A percentile compares a stretch with the other conserved stretches of the same genome.
Conservation (phyloP, 768 basidiomycete species). For the Crepidotus variabilis region DNA sequence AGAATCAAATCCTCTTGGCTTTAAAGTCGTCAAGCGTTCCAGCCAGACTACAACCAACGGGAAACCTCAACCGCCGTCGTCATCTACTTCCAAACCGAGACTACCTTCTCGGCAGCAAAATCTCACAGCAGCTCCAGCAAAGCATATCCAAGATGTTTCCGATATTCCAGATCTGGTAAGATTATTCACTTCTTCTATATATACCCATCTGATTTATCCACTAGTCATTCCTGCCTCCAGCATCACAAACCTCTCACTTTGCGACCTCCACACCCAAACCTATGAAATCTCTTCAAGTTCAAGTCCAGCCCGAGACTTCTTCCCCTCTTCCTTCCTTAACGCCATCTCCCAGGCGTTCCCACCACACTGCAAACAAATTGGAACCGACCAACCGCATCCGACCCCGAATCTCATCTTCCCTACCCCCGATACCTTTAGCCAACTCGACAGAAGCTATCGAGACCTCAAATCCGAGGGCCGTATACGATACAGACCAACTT, state of each 20-base stretch:
- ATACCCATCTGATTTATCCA: neutral
- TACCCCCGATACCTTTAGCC: slow-evolving; percentile 15
- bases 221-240: slow-evolving; percentile 14
- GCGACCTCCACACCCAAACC: slow-evolving; percentile 22
- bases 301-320: neutral
- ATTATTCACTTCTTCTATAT: neutral
- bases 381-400: neutral
- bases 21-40: slow-evolving; percentile 12
- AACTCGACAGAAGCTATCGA: slow-evolving; percentile 8
- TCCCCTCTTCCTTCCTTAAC: slow-evolving; percentile 2
- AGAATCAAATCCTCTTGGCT: slow-evolving; percentile 9
- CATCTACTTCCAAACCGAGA: neutral
- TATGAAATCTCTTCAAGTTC: neutral
- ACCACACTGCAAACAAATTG: no score
- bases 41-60: slow-evolving; percentile 6
- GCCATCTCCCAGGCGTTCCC: neutral
- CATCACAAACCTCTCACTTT: slow-evolving; percentile 16
- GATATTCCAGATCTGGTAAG: slow-evolving; percentile 13
- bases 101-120: neutral
- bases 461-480: neutral
- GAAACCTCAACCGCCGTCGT: slow-evolving; percentile 2
- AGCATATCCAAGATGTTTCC: slow-evolving; percentile 5
- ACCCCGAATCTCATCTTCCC: slow-evolving; percentile 6
- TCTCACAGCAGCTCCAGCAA: neutral
- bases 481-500: neutral